A percentile compares a stretch with the other conserved stretches of the same genome.
Conservation (phyloP, 805 yeast genomes). For the Zygosaccharomyces bailii region DNA sequence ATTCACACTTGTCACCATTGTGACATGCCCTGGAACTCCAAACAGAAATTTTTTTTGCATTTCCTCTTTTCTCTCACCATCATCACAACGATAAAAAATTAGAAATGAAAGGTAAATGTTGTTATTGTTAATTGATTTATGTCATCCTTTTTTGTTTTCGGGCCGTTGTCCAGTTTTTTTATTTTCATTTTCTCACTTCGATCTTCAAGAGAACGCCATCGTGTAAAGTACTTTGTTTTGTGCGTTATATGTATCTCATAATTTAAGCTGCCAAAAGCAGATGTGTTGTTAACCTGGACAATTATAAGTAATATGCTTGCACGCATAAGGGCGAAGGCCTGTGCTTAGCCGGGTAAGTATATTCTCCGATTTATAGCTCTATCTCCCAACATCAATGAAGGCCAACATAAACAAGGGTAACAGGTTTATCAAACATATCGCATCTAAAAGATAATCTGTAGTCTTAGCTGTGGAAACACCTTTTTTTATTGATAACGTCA, state of each 20-base stretch:
- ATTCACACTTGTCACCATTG: no score
- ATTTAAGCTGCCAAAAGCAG: conserved; percentile 1
- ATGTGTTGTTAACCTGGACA: neutral
- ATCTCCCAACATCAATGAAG: neutral
- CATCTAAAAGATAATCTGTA: neutral
- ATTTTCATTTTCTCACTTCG: neutral
- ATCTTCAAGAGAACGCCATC: conserved; percentile 2
- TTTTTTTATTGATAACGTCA: no score
- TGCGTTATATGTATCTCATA: conserved; percentile 7
- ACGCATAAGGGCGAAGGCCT: no score
- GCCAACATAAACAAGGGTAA: neutral
- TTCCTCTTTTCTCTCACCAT: neutral
- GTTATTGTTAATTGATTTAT: neutral
- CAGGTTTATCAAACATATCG: neutral
- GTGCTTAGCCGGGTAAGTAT: no score
- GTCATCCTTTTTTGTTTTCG: neutral
- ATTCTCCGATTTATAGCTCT: no score
- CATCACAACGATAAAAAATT: neutral
- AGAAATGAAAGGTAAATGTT: neutral
- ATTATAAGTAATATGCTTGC: neutral
- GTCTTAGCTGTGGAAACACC: no score
- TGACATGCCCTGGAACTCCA: neutral
- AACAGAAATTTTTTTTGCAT: neutral
- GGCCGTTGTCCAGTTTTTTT: neutral
- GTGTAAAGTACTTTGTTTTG: conserved; percentile 5